Evolutionary conservation across 768 basidiomycete species (phyloP), one percentile per base, ranked within the genome.

Genomic region (Porpolomopsis calyptriformis): DNA sequence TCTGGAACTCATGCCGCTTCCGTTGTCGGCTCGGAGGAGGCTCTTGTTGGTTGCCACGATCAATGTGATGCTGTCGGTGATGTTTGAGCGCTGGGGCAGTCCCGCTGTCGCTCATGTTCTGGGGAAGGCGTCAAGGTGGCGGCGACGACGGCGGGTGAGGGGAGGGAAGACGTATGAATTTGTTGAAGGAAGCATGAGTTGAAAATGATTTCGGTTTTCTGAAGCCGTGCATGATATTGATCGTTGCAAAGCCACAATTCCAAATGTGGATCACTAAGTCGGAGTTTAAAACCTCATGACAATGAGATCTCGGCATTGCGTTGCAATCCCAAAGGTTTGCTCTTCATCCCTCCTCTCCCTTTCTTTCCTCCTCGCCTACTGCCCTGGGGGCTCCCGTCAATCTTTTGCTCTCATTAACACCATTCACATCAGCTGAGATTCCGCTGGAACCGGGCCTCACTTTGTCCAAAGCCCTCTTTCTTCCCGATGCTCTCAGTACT

Each of bases 91-190:
- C 43, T 90, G 82, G 80, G 77, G 75, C 3, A 67, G 78, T n/a
- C 71, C 67, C 43, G 59, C 63, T 14, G 70, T 87, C 24, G 76
- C 82, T 8, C 64, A 58, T n/a, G 24, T 74, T 24, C 64, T 85
- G n/a, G 78, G 76, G 3, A 49, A 77, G 50, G 59, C 65, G 47
- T 61, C 63, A 41, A 66, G 71, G 59, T 66, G 66, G 52, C 65
- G 64, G 33, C 61, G 61, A 42, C 70, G 69, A 46, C 64, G 75
- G 49, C 68, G 82, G 47, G 68, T 67, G 40, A 67, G 69, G 38
- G 78, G 78, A 11, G 83, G 82, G 4, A 90, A 90, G 60, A 64
- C 74, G 41, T 98, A 98, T 73, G 93, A 92, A 64, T 70, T 74
- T 7, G 79, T 98, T 2, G 87, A 90, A 54, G 78, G 80, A 18